phyloP scores from a whole-genome alignment of 352 stramenopile genomes.

The Phytophthora macrochlamydospora region DNA sequence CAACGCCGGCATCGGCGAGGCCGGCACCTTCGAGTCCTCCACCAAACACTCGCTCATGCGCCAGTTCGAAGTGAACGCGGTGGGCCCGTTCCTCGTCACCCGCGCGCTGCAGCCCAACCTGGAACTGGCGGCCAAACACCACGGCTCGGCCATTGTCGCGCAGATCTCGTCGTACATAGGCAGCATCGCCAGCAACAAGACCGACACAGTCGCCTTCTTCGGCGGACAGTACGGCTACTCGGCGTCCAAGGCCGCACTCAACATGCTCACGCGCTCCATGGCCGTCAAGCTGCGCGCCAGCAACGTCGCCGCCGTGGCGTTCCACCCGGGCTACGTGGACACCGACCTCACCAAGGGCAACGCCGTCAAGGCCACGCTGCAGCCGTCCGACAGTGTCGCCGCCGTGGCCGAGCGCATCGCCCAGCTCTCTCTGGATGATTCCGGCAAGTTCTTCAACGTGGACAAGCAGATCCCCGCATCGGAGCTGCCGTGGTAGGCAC shows the following conservation, averaged over 20 bases:
- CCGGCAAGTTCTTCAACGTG: conserved; percentile 53
- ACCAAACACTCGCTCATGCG: conserved; percentile 41
- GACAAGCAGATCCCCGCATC: conserved; percentile 20
- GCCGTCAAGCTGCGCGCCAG: conserved; percentile 35
- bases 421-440: conserved; percentile 31
- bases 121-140: conserved; percentile 23
- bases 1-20: conserved; percentile 45
- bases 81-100: conserved; percentile 55
- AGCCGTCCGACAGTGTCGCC: conserved; percentile 28
- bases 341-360: conserved; percentile 33
- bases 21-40: conserved; percentile 17
- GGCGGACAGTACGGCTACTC: conserved; percentile 55
- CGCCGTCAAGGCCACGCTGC: conserved; percentile 1
- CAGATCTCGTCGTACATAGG: conserved; percentile 49
- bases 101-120: conserved; percentile 43
- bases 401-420: conserved; percentile 37
- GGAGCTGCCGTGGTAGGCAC: conserved; percentile 47
- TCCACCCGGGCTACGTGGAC: conserved; percentile 37
- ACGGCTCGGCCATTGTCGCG: conserved; percentile 36
- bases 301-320: conserved; percentile 22
- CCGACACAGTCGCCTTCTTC: background rate
- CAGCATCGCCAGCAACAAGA: conserved; percentile 43
- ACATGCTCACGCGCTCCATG: conserved; percentile 50
- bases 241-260: conserved; percentile 63
- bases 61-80: conserved; percentile 54